Evolutionary conservation across 768 basidiomycete genomes (phyloP), one percentile per base, ranked within the genome.

Genomic region (Mycena kentingensis): DNA sequence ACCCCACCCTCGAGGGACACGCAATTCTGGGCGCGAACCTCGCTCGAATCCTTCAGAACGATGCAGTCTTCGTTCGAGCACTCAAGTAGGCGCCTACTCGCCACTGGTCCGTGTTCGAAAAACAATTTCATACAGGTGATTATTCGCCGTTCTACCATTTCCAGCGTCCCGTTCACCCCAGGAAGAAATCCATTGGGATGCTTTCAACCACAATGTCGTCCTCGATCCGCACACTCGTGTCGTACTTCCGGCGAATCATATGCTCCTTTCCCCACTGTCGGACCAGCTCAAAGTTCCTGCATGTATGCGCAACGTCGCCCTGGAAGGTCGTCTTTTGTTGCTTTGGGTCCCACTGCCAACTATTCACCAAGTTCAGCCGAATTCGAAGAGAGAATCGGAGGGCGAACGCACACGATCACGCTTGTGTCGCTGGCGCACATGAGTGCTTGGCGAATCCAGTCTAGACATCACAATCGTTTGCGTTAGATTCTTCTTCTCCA

Each of bases 221-320:
- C 41, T 54, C 53, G n/a, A 54, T 43, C 11, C 32, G 46, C 12
- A 49, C 42, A 15, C 28, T 37, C 12, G 34, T 29, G 16, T 54
- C 47, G 34, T 32, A 49, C 2, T 16, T 2, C 4, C 24, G 19
- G 12, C 22, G 34, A 15, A 54, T 49, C 21, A 12, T 22, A 25
- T 54, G 52, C 4, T 24, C 19, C 21, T 43, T 43, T 5, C 39
- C 52, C 52, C 52, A 49, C 6, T 48, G 46, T 5, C 32, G 28
- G 22, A 54, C 32, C 24, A 43, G 48, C 4, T 49, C 52, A 25
- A 49, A 54, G n/a, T 55, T 55, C 19, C 54, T 32, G 32, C 54
- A 55, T 10, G 44, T 51, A 19, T 51, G 54, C 24, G 49, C 41
- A 5, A 55, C 29, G 25, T 32, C 25, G 0, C 32, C 44, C 18